Evolutionary conservation across 140 eudicot species (phyloP).

Genomic region (Stevia rebaudiana): DNA sequence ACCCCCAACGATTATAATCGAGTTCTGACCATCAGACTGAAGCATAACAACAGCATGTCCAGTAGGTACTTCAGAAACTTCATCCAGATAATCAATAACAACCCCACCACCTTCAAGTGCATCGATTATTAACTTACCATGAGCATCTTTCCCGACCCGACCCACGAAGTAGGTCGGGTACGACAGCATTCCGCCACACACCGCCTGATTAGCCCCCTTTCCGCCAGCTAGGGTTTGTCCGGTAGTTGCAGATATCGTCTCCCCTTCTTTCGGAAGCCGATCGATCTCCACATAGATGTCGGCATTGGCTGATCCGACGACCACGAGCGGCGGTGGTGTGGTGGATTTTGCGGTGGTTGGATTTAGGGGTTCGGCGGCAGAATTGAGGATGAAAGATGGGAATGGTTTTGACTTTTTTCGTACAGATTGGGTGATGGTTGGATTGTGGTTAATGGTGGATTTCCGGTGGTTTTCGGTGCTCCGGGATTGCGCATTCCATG

Average conservation of each 20-base stretch:
- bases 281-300: constrained; percentile 86
- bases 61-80: constrained; percentile 53
- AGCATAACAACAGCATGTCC: constrained; percentile 97
- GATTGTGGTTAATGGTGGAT: constrained; percentile 8
- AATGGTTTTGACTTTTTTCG: constrained; percentile 18
- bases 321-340: constrained; percentile 58
- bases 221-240: constrained; percentile 97
- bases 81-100: constrained; percentile 37
- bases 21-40: constrained; percentile 72
- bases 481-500: constrained; percentile 20
- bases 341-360: constrained; percentile 24
- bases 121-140: constrained; percentile 57
- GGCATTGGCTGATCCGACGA: constrained; percentile 96
- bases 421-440: constrained; percentile 7
- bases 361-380: constrained; percentile 21
- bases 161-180: constrained; percentile 83
- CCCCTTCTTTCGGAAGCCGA: constrained; percentile 69
- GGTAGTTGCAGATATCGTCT: constrained; percentile 64
- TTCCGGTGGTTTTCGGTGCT: constrained; percentile 20
- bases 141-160: constrained; percentile 69
- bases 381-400: constrained; percentile 27
- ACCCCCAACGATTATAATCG: constrained; percentile 86
- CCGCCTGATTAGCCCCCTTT: constrained; percentile 94
- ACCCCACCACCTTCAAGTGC: constrained; percentile 77
- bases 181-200: constrained; percentile 60